phyloP scores from a whole-genome alignment of 352 stramenopile genomes.

The Phytophthora tentaculata region DNA sequence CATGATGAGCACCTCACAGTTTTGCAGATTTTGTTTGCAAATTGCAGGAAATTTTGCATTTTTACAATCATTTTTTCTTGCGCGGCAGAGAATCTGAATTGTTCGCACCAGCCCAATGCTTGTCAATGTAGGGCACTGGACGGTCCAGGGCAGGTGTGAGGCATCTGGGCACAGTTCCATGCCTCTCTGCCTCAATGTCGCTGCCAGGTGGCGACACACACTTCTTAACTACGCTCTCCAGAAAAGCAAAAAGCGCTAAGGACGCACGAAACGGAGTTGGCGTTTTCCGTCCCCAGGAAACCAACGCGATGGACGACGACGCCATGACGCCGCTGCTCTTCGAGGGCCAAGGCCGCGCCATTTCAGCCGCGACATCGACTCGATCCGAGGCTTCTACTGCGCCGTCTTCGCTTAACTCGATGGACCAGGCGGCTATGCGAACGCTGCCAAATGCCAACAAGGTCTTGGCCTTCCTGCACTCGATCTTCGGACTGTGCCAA shows the following conservation, averaged over 20 bases:
- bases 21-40: not conserved
- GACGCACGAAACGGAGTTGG: conserved; percentile 10
- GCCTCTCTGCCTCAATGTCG: conserved; percentile 17
- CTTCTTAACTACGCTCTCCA: conserved; percentile 14
- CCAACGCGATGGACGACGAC: conserved; percentile 27
- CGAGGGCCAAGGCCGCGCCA: conserved; percentile 1
- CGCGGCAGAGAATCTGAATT: not conserved
- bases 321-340: conserved; percentile 5
- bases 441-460: conserved; percentile 42
- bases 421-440: conserved; percentile 25
- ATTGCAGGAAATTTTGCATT: not conserved
- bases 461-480: conserved; percentile 45
- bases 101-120: not conserved
- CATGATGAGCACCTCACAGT: too few relatives aligned
- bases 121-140: not conserved
- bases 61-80: not conserved
- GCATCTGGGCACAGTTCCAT: conserved; percentile 3
- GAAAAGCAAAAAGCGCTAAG: not conserved
- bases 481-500: conserved; percentile 49
- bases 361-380: conserved; percentile 2
- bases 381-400: conserved; percentile 21
- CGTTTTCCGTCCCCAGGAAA: conserved; percentile 21
- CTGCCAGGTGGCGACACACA: conserved; percentile 14
- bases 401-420: conserved; percentile 27
- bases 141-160: not conserved